Percentiles rank a stretch among this genome's conserved stretches.
Conservation (phyloP, 2,329 filamentous ascomycete species). For the Hymenoscyphus fructigenus region DNA sequence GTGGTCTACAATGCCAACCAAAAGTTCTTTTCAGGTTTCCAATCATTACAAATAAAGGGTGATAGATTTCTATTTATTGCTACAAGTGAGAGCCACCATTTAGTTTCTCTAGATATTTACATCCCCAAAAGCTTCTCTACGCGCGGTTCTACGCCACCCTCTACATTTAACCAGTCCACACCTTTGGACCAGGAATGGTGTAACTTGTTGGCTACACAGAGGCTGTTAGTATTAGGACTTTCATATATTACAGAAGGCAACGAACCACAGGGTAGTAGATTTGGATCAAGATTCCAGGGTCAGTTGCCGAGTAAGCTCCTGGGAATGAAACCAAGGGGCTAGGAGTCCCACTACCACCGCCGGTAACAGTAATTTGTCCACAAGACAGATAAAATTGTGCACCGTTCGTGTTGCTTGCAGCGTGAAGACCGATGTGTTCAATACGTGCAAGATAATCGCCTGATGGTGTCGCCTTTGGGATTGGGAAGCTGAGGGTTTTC, state of each 20-base stretch:
- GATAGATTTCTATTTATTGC: too few species aligned
- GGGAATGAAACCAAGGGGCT: constrained; percentile 39
- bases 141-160: background rate
- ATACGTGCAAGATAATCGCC: constrained; percentile 41
- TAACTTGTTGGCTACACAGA: background rate
- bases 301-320: constrained; percentile 37
- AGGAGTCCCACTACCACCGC: constrained; percentile 41
- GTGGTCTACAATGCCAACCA: too few species aligned
- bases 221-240: background rate
- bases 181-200: background rate
- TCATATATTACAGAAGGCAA: background rate
- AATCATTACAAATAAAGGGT: too few species aligned
- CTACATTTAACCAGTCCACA: background rate
- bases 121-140: background rate
- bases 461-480: constrained; percentile 4
- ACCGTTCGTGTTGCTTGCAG: constrained; percentile 14
- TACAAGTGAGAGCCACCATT: too few species aligned
- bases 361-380: constrained; percentile 43
- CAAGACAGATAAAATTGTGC: constrained; percentile 39
- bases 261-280: constrained; percentile 10
- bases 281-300: constrained; percentile 22
- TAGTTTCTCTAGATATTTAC: background rate
- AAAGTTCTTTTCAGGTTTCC: too few species aligned
- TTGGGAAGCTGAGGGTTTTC: constrained; percentile 11
- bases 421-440: constrained; percentile 37